Evolutionary conservation across 2,329 filamentous ascomycete species (phyloP).

Genomic region (Aspergillus aculeatinus): DNA sequence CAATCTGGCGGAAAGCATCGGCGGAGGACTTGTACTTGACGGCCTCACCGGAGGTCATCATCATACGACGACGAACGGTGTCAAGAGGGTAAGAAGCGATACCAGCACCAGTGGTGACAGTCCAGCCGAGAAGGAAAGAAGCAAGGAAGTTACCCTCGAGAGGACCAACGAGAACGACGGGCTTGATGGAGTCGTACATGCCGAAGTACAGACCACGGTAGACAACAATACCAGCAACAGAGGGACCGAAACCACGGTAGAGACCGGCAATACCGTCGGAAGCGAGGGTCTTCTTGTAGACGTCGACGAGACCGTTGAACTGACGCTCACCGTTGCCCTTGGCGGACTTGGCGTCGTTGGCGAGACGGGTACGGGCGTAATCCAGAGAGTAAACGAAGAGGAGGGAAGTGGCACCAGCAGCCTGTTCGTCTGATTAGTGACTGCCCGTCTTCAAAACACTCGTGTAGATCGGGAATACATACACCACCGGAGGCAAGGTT

Average conservation of each 20-base stretch:
- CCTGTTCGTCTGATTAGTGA: slow-evolving; percentile 47
- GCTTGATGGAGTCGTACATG: slow-evolving; percentile 99
- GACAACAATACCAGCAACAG: slow-evolving; percentile 97
- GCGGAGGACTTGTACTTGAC: slow-evolving; percentile 99
- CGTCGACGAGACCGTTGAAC: slow-evolving; percentile 99
- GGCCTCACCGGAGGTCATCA: slow-evolving; percentile 95
- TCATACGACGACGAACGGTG: slow-evolving; percentile 99
- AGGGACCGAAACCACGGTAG: slow-evolving; percentile 99
- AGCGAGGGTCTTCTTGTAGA: slow-evolving; percentile 99
- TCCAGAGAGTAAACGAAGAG: slow-evolving; percentile 99
- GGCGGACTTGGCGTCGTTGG: slow-evolving; percentile 99
- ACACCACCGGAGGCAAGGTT: slow-evolving; percentile 99
- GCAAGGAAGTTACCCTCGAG: slow-evolving; percentile 99
- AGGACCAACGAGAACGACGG: slow-evolving; percentile 84
- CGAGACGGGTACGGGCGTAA: slow-evolving; percentile 99
- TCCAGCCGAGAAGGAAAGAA: slow-evolving; percentile 98
- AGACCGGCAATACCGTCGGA: slow-evolving; percentile 99
- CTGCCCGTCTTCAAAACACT: slow-evolving; percentile 12
- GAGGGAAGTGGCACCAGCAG: slow-evolving; percentile 98
- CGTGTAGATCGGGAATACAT: slow-evolving; percentile 48
- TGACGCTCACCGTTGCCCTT: slow-evolving; percentile 94
- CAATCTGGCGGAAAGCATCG: slow-evolving; percentile 93
- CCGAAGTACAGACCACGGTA: slow-evolving; percentile 99
- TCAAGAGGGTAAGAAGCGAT: slow-evolving; percentile 99
- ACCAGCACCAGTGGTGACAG: slow-evolving; percentile 99